phyloP scores from a whole-genome alignment of 1,284 basidiomycete genomes.

The Heterobasidion irregulare region DNA sequence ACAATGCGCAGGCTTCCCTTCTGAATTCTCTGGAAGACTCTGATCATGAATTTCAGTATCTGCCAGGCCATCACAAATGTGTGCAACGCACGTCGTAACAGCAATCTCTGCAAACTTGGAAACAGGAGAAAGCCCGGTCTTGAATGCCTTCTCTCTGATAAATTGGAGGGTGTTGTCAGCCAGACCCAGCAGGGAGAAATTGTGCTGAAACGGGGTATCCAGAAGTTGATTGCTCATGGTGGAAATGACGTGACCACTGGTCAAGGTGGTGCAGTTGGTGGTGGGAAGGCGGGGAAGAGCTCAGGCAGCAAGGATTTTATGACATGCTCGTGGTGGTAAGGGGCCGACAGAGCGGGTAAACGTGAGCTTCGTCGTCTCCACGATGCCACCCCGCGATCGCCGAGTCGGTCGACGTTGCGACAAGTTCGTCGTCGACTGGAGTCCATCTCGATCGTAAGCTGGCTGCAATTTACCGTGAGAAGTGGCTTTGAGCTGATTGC shows the following conservation, averaged over 20 bases:
- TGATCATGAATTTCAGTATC: background rate
- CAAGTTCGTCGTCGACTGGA: background rate
- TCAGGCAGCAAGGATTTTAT: background rate
- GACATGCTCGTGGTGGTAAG: too few relatives aligned
- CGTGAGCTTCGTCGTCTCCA: background rate
- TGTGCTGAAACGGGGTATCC: constrained; percentile 31
- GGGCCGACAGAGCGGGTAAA: too few relatives aligned
- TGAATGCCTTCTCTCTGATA: constrained; percentile 23
- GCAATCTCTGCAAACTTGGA: constrained; percentile 35
- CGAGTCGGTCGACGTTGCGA: background rate
- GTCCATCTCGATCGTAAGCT: too few relatives aligned
- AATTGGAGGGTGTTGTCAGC: constrained; percentile 33
- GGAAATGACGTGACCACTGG: background rate
- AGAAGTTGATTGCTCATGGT: constrained; percentile 33
- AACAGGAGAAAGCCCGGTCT: constrained; percentile 31
- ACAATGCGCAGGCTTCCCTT: constrained; percentile 7
- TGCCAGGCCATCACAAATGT: too few relatives aligned
- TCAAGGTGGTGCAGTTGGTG: background rate
- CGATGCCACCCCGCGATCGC: background rate
- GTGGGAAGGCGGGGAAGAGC: background rate
- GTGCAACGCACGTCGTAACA: constrained; percentile 31
- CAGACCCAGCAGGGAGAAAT: constrained; percentile 31
- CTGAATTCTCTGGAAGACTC: constrained; percentile 3
- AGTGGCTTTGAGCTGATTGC: too few relatives aligned
- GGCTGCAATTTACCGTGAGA: too few relatives aligned